Evolutionary conservation across 768 basidiomycete genomes (phyloP), one percentile per base, ranked within the genome.

Genomic region (Boletus pseudo-olivaceus): DNA sequence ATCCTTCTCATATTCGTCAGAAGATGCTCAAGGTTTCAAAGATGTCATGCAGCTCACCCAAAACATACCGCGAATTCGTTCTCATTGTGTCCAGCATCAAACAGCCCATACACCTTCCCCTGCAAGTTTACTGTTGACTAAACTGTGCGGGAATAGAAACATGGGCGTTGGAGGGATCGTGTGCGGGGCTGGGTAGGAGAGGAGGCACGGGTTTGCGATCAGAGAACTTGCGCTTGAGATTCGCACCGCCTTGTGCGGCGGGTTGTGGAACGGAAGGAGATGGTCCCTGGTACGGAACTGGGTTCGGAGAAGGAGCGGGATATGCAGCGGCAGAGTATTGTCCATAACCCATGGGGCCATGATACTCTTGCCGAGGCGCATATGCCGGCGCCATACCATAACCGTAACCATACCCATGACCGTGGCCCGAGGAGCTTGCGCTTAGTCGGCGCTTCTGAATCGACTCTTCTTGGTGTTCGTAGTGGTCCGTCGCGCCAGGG

Each of bases 171-270:
- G 63, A 55, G 14, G 67, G 69, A 47, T 67, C 62, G 37, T 64
- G 58, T 9, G 62, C 30, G 0, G 65, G 60, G 19, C 47, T 29
- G 12, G 60, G 63, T 1, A 67, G 35, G 49, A 71, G 61, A 10
- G 65, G 65, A 26, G 71, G 69, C 12, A 70, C 69, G 4, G 69
- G 71, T 47, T 70, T 70, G 32, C 69, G 69, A 49, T 70, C 59
- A 10, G 69, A 70, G n/a, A 58, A 71, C 32, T 70, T 70, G 60
- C 69, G 71, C 9, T 62, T 65, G n/a, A 70, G 61, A 45, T 63
- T 72, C 27, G 70, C 67, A 35, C 69, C 70, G 1, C 68, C 59
- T 12, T 65, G 60, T 27, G 37, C 59, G 2, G 43, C 39, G 3
- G 62, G 47, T 27, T 60, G 62, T 11, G 58, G 48, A 19, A 39